These are phyloP conservation scores for Penicillium thymicola DNA, from an alignment of 2,329 filamentous ascomycete genomes.

Conservation along the genomic window DNA sequence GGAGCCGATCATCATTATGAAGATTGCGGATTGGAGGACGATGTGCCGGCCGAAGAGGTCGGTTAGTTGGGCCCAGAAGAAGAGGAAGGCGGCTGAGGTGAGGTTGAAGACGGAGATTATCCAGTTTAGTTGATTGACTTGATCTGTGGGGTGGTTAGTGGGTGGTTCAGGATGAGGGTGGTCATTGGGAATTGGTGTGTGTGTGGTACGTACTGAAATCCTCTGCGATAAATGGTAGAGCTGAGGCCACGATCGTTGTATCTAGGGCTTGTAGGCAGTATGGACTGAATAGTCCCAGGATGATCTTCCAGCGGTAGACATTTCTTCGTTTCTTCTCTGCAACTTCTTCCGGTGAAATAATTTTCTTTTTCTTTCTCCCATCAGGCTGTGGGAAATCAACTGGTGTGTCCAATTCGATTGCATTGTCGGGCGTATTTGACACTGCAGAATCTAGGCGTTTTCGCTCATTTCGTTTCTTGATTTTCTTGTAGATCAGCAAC, in stretches of 20 bases:
- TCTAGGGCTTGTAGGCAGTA: constrained; percentile 63
- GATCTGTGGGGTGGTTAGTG: constrained; percentile 32
- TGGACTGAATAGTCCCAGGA: constrained; percentile 57
- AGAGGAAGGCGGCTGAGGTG: constrained; percentile 64
- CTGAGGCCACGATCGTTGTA: constrained; percentile 61
- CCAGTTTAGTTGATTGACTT: constrained; percentile 62
- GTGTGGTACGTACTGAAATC: constrained; percentile 47
- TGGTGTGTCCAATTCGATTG: background rate
- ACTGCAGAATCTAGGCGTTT: background rate
- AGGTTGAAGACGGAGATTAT: constrained; percentile 68
- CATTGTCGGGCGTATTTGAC: background rate
- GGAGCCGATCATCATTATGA: constrained; percentile 59
- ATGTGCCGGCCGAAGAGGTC: constrained; percentile 64
- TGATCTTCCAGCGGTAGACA: constrained; percentile 58
- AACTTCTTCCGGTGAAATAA: background rate
- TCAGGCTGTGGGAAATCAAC: background rate
- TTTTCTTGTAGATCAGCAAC: background rate
- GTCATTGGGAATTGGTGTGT: too few species aligned
- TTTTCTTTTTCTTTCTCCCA: background rate
- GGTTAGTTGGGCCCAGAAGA: constrained; percentile 62
- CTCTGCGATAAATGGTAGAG: constrained; percentile 60
- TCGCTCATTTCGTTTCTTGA: background rate
- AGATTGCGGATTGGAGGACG: constrained; percentile 56
- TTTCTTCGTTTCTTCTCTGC: constrained; percentile 9
- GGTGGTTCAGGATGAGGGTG: too few species aligned